Conservation (phyloP, 176 grass and related monocot species). For the Typha latifolia region DNA sequence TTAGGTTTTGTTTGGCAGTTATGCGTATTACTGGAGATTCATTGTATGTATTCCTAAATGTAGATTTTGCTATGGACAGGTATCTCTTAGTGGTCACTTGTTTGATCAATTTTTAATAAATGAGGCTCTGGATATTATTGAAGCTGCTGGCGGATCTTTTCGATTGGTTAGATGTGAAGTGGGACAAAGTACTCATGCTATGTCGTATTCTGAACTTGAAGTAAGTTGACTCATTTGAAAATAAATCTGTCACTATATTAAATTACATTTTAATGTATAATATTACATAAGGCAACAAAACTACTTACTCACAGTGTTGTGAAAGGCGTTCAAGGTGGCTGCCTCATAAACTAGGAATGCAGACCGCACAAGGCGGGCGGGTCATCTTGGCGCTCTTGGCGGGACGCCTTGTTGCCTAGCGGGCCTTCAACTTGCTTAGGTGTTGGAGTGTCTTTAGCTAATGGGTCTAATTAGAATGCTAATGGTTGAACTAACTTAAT, state of each 20-base stretch:
- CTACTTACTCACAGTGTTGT: too few species aligned
- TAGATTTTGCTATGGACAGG: conserved; percentile 35
- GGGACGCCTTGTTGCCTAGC: too few species aligned
- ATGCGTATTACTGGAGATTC: not conserved
- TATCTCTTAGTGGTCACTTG: conserved; percentile 87
- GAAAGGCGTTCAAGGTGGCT: too few species aligned
- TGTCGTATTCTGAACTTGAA: conserved; percentile 90
- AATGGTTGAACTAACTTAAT: too few species aligned
- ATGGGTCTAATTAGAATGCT: too few species aligned
- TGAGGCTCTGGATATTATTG: conserved; percentile 91
- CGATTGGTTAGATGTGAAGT: conserved; percentile 66
- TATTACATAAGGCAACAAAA: too few species aligned
- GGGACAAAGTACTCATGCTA: conserved; percentile 70
- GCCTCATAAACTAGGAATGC: too few species aligned
- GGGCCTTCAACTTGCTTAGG: too few species aligned
- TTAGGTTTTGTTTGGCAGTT: not conserved
- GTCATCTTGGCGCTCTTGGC: too few species aligned
- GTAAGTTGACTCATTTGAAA: conserved; percentile 38
- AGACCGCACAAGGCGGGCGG: too few species aligned
- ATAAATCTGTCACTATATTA: not conserved
- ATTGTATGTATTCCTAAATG: not conserved
- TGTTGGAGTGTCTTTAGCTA: too few species aligned
- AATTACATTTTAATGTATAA: too few species aligned
- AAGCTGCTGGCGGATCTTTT: conserved; percentile 74
- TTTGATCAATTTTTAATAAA: conserved; percentile 98